Evolutionary conservation across 2,329 filamentous ascomycete species (phyloP).

Genomic region (Penicillium sp.): DNA sequence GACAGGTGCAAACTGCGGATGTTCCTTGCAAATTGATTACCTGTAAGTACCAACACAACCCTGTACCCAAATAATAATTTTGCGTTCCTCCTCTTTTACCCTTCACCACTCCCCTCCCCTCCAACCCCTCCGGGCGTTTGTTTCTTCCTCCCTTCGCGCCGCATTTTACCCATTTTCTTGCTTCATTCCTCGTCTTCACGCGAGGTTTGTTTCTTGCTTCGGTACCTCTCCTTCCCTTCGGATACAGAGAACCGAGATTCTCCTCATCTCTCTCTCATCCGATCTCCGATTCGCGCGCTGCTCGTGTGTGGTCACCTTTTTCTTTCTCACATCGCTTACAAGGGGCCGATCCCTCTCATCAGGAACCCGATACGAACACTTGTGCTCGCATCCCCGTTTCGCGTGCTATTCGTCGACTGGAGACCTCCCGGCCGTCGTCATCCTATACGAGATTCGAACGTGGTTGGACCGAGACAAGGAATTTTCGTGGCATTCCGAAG

Average conservation of each 20-base stretch:
- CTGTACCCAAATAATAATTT: constrained; percentile 29
- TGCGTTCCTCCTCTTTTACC: constrained; percentile 19
- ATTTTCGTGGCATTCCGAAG: constrained; percentile 8
- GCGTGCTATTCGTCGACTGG: neutral
- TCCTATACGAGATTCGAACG: neutral
- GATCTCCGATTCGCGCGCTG: constrained; percentile 24
- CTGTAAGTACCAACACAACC: constrained; percentile 11
- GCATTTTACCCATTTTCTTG: neutral
- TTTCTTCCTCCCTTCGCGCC: constrained; percentile 18
- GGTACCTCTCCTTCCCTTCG: constrained; percentile 18
- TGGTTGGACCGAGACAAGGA: constrained; percentile 1
- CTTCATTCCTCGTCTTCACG: constrained; percentile 13
- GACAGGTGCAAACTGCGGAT: neutral
- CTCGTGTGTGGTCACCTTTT: constrained; percentile 12
- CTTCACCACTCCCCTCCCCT: constrained; percentile 18
- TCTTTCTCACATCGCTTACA: constrained; percentile 2
- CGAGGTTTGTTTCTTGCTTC: constrained; percentile 19
- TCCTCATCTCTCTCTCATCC: constrained; percentile 8
- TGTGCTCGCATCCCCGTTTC: constrained; percentile 6
- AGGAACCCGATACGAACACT: neutral
- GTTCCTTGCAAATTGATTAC: neutral
- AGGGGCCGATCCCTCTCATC: constrained; percentile 15
- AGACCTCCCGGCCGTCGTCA: neutral
- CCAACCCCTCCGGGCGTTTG: constrained; percentile 15
- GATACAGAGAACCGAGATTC: constrained; percentile 7